A percentile compares a stretch with the other conserved stretches of the same genome.
These are phyloP conservation scores for Umbelopsis sp. DNA, from an alignment of 192 early-diverging fungal genomes.

Conservation along the genomic window DNA sequence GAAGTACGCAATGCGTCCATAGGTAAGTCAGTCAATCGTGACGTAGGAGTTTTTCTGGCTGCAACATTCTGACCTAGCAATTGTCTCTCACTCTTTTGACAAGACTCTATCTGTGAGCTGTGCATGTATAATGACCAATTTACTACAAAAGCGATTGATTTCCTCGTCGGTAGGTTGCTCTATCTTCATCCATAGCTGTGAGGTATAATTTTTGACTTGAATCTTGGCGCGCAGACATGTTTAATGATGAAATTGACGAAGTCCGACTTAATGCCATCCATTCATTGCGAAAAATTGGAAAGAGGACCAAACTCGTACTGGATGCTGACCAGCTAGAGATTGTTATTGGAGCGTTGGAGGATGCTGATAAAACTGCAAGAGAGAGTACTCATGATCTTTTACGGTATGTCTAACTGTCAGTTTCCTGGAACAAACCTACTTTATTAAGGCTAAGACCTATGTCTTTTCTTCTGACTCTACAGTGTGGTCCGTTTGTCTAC, in stretches of 20 bases:
- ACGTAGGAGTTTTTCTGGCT: not conserved
- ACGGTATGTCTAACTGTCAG: conserved; percentile 43
- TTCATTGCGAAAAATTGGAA: conserved; percentile 73
- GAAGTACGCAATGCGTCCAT: conserved; percentile 86
- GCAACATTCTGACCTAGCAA: not conserved
- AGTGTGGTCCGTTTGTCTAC: conserved; percentile 52
- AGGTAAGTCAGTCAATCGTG: conserved; percentile 44
- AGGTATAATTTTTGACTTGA: too few species aligned
- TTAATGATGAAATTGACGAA: conserved; percentile 91
- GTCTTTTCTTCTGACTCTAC: not conserved
- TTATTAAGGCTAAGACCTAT: not conserved
- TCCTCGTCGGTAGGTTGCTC: conserved; percentile 66
- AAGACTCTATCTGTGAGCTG: conserved; percentile 81
- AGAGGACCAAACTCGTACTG: conserved; percentile 52
- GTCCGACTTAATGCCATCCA: conserved; percentile 83
- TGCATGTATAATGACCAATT: conserved; percentile 72
- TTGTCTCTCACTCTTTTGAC: not conserved
- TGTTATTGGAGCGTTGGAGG: conserved; percentile 76
- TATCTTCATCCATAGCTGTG: too few species aligned
- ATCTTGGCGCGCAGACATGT: conserved; percentile 81
- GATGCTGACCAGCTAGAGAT: conserved; percentile 76
- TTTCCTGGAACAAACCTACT: not conserved
- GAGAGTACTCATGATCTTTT: conserved; percentile 75
- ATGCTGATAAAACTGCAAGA: conserved; percentile 67
- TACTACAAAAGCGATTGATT: conserved; percentile 73